Evolutionary conservation across 73 alveolate species (phyloP).

Genomic region (Paramecium sexaurelia): DNA sequence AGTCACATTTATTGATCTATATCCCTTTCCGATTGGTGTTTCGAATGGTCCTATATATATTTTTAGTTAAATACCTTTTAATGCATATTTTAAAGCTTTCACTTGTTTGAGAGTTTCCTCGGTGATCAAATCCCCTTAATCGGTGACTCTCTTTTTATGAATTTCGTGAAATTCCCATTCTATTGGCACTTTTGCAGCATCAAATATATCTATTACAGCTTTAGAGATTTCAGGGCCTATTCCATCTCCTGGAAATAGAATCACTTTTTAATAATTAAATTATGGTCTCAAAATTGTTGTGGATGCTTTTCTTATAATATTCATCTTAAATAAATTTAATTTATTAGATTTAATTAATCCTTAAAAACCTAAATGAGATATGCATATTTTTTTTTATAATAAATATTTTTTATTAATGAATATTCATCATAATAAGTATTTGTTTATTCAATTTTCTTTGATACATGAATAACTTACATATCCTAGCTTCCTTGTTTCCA

Average conservation of each 20-base stretch:
- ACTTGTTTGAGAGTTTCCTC: constrained; percentile 72
- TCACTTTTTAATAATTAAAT: constrained; percentile 56
- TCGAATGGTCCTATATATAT: constrained; percentile 72
- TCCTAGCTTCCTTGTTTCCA: too few relatives aligned
- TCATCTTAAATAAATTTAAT: constrained; percentile 12
- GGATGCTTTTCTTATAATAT: neutral
- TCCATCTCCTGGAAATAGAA: constrained; percentile 83
- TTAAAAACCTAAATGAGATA: neutral
- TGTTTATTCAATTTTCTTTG: too few relatives aligned
- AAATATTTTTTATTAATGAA: neutral
- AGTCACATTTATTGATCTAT: constrained; percentile 81
- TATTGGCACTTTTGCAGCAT: constrained; percentile 82
- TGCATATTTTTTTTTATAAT: neutral
- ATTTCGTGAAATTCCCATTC: constrained; percentile 77
- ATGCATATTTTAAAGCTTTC: constrained; percentile 70
- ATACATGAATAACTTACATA: too few relatives aligned
- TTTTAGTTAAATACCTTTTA: constrained; percentile 67
- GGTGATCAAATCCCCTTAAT: constrained; percentile 74
- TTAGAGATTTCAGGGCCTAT: constrained; percentile 85
- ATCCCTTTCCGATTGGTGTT: constrained; percentile 86
- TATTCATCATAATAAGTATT: neutral
- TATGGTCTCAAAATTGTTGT: constrained; percentile 11
- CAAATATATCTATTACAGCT: constrained; percentile 75
- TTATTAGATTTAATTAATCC: neutral
- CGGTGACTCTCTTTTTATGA: constrained; percentile 65